Percentiles rank a stretch among this genome's conserved stretches.
phyloP scores from a whole-genome alignment of 179 eudicot genomes.

The Spergularia azorica region DNA sequence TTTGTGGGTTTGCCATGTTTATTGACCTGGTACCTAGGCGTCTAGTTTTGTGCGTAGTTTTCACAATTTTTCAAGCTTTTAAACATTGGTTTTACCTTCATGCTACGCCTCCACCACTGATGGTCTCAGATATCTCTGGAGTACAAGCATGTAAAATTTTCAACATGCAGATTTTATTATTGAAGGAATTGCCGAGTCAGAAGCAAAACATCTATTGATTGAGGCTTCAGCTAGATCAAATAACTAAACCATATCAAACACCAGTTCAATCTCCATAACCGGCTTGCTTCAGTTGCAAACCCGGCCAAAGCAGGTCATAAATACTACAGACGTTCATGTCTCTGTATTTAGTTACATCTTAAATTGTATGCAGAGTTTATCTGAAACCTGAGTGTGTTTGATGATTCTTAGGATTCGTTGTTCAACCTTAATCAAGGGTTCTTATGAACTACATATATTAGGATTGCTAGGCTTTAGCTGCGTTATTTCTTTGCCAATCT shows the following conservation, averaged over 20 bases:
- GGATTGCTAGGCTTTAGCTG: no score
- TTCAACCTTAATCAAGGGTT: no score
- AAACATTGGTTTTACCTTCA: background rate
- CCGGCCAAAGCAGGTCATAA: conserved; percentile 62
- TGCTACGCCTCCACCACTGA: conserved; percentile 48
- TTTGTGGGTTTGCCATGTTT: background rate
- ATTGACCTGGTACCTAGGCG: background rate
- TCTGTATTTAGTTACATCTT: background rate
- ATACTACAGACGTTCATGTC: background rate
- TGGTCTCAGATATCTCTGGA: conserved; percentile 51
- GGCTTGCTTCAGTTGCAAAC: conserved; percentile 67
- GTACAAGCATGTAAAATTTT: conserved; percentile 64
- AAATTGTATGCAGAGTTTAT: background rate
- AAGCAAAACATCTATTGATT: conserved; percentile 23
- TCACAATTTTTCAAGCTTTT: background rate
- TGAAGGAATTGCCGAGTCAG: conserved; percentile 88
- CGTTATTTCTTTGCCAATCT: no score
- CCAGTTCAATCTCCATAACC: conserved; percentile 88
- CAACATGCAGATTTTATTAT: conserved; percentile 65
- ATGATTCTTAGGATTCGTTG: background rate
- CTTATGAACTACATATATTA: no score
- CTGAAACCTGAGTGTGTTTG: background rate
- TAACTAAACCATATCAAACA: conserved; percentile 60
- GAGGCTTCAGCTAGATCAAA: conserved; percentile 48
- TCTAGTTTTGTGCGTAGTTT: background rate